Base-by-base conservation (phyloP, 2,329 filamentous ascomycete species). In the Metarhizium humberi region DNA sequence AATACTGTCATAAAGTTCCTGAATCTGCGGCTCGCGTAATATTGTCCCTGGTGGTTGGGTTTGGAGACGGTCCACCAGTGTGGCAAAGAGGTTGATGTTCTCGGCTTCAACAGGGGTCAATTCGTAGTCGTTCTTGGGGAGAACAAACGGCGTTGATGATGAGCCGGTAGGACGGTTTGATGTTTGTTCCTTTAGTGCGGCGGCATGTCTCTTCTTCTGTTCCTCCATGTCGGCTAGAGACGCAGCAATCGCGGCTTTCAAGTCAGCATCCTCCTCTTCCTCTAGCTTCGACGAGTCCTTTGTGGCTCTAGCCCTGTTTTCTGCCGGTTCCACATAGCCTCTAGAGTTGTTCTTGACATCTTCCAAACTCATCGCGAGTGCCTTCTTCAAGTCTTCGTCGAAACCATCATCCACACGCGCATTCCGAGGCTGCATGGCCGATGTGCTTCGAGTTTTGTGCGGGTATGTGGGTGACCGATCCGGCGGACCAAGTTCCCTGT, bases 141-240 rank as follows among this genome's bases (percentile, higher is more conserved):
- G 73, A 4, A 77, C 69, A 60, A 80, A 83, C 3, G 75, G 69
- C 16, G 75, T 71, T 30, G 76, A 73, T 1, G 78, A 73, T 29
- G 61, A 62, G 16, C 60, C 57, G 20, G 61, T 58, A 3, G 64
- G 57, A 7, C 63, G 60, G 42, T 75, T 78, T 0, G 81, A 79
- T 1, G 87, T 81, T 58, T 94, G 90, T 65, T 90, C 84, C 68
- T 94, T 95, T 63, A 97, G 79, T 2, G 84, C 85, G 5, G 87
- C 88, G 1, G 91, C 84, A 68, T 97, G 91, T 62, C 85, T 86
- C 72, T 92, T 87, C 77, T 99, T 97, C 69, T 99, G 92, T 69
- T 96, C 89, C 71, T 99, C 94, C 90, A 97, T 96, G 66, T 99
- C 94, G 29, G 89, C 88, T 56, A 99, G 70, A 5, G 94, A 97